A percentile compares a stretch with the other conserved stretches of the same genome.
phyloP scores from a whole-genome alignment of 768 basidiomycete species.

The Kwoniella shandongensis region DNA sequence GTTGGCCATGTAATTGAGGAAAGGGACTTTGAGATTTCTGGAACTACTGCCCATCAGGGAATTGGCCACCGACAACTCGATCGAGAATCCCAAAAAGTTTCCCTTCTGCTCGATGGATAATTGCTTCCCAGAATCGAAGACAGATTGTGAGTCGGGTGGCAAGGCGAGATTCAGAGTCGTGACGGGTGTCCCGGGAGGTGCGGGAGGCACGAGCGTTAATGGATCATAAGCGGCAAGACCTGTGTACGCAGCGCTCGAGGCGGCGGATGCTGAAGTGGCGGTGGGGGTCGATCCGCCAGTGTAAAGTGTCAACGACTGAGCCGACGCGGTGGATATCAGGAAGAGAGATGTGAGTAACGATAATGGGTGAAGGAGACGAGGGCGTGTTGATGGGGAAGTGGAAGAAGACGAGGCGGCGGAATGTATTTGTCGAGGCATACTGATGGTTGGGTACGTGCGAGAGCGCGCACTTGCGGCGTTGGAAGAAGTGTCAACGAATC shows the following conservation, averaged over 20 bases:
- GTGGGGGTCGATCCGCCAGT: constrained; percentile 12
- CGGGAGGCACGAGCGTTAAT: constrained; percentile 26
- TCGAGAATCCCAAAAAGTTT: constrained; percentile 70
- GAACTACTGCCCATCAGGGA: constrained; percentile 58
- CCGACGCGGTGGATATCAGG: constrained; percentile 7
- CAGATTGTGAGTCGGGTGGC: constrained; percentile 21
- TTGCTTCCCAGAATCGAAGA: constrained; percentile 14
- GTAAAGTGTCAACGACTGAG: constrained; percentile 11
- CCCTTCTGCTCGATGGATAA: constrained; percentile 59
- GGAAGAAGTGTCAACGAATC: too few species aligned
- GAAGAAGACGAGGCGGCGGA: background rate
- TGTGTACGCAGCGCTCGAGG: constrained; percentile 19
- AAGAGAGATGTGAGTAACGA: background rate
- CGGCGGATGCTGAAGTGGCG: constrained; percentile 6
- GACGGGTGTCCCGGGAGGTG: constrained; percentile 27
- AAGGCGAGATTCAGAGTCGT: constrained; percentile 23
- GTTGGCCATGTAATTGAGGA: constrained; percentile 77
- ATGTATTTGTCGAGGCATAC: background rate
- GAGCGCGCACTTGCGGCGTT: too few species aligned
- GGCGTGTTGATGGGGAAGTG: background rate
- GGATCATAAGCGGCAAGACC: constrained; percentile 34
- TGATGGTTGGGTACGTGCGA: background rate
- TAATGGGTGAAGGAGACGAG: background rate
- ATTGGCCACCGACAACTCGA: constrained; percentile 71
- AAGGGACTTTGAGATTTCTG: constrained; percentile 61